These are phyloP conservation scores for Pulveroboletus sp. DNA, from an alignment of 768 basidiomycete species.

Conservation along the genomic window DNA sequence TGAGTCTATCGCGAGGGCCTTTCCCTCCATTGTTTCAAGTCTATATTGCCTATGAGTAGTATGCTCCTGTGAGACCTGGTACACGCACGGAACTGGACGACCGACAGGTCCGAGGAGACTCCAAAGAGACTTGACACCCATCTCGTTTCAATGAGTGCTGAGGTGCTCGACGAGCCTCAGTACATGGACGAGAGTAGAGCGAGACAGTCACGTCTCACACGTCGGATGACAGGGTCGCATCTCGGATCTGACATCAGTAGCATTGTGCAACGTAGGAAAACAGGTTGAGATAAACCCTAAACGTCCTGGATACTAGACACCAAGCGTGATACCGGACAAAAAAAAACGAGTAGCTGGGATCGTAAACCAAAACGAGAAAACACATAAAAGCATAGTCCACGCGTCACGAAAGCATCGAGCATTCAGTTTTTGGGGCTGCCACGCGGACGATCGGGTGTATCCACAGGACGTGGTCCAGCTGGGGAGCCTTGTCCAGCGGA, in stretches of 20 bases:
- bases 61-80: background rate
- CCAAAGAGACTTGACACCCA: constrained; percentile 99
- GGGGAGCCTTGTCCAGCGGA: constrained; percentile 57
- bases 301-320: constrained; percentile 12
- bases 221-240: constrained; percentile 5
- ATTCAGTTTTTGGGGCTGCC: constrained; percentile 25
- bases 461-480: constrained; percentile 31
- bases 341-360: constrained; percentile 10
- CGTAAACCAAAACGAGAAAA: constrained; percentile 9
- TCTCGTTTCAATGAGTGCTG: constrained; percentile 25
- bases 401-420: background rate
- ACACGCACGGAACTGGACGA: constrained; percentile 80
- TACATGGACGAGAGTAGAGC: background rate
- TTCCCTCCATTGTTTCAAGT: constrained; percentile 93
- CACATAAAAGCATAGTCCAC: constrained; percentile 8
- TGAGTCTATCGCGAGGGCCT: constrained; percentile 93
- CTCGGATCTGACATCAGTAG: background rate
- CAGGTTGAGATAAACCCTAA: constrained; percentile 14
- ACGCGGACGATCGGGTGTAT: constrained; percentile 23
- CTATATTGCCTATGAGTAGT: constrained; percentile 36
- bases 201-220: background rate
- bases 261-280: constrained; percentile 15
- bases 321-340: constrained; percentile 14
- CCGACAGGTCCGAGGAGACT: constrained; percentile 88
- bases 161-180: background rate